A percentile compares a stretch with the other conserved stretches of the same genome.
Conservation (phyloP, 2,329 filamentous ascomycete species). For the Trichoderma sp. region DNA sequence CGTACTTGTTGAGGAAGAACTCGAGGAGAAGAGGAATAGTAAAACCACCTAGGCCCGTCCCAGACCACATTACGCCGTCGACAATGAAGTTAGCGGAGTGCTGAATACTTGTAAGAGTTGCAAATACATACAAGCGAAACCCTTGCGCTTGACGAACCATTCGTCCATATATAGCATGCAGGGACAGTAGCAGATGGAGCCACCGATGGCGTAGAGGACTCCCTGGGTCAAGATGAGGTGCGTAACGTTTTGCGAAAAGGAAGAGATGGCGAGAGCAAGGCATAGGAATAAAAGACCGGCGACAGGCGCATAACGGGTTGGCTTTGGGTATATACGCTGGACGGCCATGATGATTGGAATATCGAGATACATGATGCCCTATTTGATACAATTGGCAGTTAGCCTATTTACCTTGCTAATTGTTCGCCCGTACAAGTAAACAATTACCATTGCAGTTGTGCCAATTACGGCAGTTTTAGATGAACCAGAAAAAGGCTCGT, state of each 20-base stretch:
- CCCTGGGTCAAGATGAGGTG: constrained; percentile 61
- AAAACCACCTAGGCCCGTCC: constrained; percentile 50
- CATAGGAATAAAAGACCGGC: constrained; percentile 50
- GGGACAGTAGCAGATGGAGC: constrained; percentile 53
- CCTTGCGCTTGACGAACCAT: constrained; percentile 58
- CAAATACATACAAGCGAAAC: constrained; percentile 50
- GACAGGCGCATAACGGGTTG: constrained; percentile 42
- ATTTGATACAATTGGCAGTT: neutral
- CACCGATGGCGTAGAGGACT: constrained; percentile 57
- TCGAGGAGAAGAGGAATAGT: constrained; percentile 50
- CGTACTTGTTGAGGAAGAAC: constrained; percentile 47
- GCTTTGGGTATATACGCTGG: constrained; percentile 42
- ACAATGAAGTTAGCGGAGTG: neutral
- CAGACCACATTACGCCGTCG: constrained; percentile 58
- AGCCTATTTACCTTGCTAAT: neutral
- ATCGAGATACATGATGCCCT: constrained; percentile 56
- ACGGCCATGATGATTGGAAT: constrained; percentile 48
- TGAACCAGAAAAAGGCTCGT: constrained; percentile 51
- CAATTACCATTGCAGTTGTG: constrained; percentile 51
- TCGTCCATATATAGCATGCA: constrained; percentile 58
- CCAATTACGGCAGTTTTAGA: constrained; percentile 57
- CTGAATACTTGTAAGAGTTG: neutral
- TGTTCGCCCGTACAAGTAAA: neutral
- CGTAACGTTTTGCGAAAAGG: constrained; percentile 50
- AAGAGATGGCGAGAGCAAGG: constrained; percentile 49